Percentiles rank a stretch among this genome's conserved stretches.
Evolutionary conservation across 805 yeast genomes (phyloP).

Genomic region (Wickerhamiella nectarea): DNA sequence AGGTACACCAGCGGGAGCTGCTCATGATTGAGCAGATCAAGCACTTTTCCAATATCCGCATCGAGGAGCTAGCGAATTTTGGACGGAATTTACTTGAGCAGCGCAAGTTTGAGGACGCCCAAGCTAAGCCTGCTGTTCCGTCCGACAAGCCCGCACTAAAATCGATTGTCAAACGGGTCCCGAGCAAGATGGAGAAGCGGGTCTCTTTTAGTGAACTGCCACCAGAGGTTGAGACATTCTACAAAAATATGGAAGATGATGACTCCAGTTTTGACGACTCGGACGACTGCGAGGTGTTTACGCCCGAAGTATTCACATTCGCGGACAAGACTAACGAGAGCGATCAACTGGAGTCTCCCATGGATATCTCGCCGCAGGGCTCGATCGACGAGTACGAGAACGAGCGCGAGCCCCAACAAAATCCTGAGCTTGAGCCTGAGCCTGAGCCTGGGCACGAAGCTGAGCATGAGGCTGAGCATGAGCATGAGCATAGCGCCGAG

Average conservation of each 20-base stretch:
- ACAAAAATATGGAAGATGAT: slow-evolving; percentile 1
- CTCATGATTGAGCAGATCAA: slow-evolving; percentile 13
- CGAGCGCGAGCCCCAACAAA: not conserved
- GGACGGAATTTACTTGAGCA: slow-evolving; percentile 10
- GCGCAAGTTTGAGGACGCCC: slow-evolving; percentile 2
- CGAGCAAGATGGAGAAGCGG: slow-evolving; percentile 17
- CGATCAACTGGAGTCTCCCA: not conserved
- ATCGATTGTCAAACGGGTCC: slow-evolving; percentile 17
- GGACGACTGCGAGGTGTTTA: slow-evolving; percentile 4
- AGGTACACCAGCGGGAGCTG: slow-evolving; percentile 13
- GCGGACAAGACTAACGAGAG: not conserved
- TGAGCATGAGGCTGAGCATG: too few species aligned
- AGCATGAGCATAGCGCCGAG: too few species aligned
- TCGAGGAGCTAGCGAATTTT: slow-evolving; percentile 14
- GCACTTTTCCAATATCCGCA: slow-evolving; percentile 11
- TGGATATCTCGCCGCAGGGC: not conserved
- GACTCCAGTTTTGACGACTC: not conserved
- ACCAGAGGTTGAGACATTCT: slow-evolving; percentile 12
- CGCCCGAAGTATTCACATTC: not conserved
- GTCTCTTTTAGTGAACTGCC: slow-evolving; percentile 19
- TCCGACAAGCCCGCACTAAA: slow-evolving; percentile 13
- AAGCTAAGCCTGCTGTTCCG: not conserved
- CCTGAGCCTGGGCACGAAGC: too few species aligned
- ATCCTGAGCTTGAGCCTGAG: not conserved
- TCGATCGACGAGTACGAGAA: not conserved